A percentile compares a stretch with the other conserved stretches of the same genome.
Conservation (phyloP, 192 early-diverging fungal genomes). For the Linnemannia schmuckeri region DNA sequence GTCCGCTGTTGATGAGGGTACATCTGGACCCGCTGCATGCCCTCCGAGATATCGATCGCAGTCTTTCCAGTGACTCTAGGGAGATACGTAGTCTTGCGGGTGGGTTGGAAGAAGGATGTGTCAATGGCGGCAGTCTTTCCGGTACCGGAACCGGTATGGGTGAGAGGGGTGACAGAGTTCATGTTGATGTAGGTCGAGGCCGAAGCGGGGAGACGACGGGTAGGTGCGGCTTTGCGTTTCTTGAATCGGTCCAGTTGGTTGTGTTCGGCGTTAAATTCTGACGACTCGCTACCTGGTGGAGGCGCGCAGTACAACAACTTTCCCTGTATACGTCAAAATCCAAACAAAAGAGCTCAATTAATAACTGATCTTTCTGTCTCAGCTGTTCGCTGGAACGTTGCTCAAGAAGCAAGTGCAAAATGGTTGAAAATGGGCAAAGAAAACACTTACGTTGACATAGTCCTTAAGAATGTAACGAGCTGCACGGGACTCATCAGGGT, state of each 20-base stretch:
- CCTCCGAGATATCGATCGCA: slow-evolving; percentile 51
- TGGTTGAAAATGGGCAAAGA: background rate
- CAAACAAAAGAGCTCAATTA: slow-evolving; percentile 1
- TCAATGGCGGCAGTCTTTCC: slow-evolving; percentile 71
- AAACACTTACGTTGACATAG: slow-evolving; percentile 82
- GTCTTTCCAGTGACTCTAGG: slow-evolving; percentile 56
- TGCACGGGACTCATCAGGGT: slow-evolving; percentile 97
- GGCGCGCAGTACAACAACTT: slow-evolving; percentile 93
- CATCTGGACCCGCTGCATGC: slow-evolving; percentile 67
- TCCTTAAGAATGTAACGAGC: slow-evolving; percentile 98
- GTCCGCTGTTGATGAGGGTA: slow-evolving; percentile 71
- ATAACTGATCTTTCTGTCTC: background rate
- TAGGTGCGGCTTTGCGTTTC: slow-evolving; percentile 60
- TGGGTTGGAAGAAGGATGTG: slow-evolving; percentile 61
- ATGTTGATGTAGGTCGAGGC: slow-evolving; percentile 70
- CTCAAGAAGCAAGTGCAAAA: background rate
- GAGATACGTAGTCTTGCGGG: slow-evolving; percentile 38
- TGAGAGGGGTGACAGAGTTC: slow-evolving; percentile 62
- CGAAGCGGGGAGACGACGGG: slow-evolving; percentile 47
- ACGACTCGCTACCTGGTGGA: slow-evolving; percentile 74
- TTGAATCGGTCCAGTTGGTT: slow-evolving; percentile 74
- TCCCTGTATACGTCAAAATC: slow-evolving; percentile 66
- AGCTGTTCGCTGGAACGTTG: background rate
- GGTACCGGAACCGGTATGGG: slow-evolving; percentile 38
- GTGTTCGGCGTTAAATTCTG: slow-evolving; percentile 90